Evolutionary conservation across 805 yeast species (phyloP), one percentile per base, ranked within the genome.

Genomic region (Candida boleticola): DNA sequence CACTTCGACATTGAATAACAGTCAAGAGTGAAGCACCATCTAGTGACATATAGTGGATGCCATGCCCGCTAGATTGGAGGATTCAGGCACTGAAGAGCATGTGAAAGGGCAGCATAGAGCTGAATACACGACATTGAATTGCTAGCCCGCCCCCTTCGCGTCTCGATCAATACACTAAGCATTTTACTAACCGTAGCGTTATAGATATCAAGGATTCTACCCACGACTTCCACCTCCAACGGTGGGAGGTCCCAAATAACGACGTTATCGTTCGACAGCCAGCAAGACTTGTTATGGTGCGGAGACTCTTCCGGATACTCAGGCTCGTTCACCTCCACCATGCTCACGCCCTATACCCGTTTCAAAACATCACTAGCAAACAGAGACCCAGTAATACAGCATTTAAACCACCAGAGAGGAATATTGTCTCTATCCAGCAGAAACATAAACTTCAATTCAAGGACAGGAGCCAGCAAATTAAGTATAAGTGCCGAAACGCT

Each of bases 251-350:
- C 38, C 21, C 51, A 32, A 45, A 53, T 68, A 33, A 45, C 69
- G 10, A 37, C 71, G 5, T 45, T 68, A 13, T 47, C 46, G 39
- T 89, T 89, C 59, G 97, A 90, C 63, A 74, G 73, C 29, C 64
- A 74, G n/a, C 77, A 81, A 45, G 93, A 90, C 51, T 66, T 93
- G 35, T 57, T 90, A 1, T 92, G 98, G 98, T 73, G 83, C 1
- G 96, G 95, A 14, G 93, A 87, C 57, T 60, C 78, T 1, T 72
- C 68, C 29, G 86, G 90, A 3, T 57, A 53, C 48, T 51, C 71
- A 4, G 49, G 61, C 9, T 64, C 71, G n/a, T 64, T 54, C 45
- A 52, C 67, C 2, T 57, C 65, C 20, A 26, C 53, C 36, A 45
- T 47, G 38, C 26, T 46, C 25, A 43, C 48, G 13, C 65, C 73